Conservation (phyloP, 768 basidiomycete species). For the Termitomyces titanicus region DNA sequence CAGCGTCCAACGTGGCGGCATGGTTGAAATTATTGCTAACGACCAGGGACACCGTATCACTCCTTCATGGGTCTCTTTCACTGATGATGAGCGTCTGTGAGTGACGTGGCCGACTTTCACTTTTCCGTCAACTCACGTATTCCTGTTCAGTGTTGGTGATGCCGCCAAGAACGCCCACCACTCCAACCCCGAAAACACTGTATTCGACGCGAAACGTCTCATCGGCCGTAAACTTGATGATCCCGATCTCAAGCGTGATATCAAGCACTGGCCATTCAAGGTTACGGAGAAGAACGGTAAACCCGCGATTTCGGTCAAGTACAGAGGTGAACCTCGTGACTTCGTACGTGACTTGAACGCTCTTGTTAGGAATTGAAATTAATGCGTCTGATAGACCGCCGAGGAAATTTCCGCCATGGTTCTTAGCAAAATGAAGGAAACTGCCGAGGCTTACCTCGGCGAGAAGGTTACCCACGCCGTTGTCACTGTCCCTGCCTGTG, state of each 20-base stretch:
- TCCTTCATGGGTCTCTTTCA: constrained; percentile 82
- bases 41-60: constrained; percentile 90
- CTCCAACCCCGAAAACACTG: constrained; percentile 88
- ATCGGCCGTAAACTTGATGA: constrained; percentile 87
- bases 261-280: constrained; percentile 91
- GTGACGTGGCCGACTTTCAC: constrained; percentile 14
- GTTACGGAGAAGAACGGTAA: constrained; percentile 78
- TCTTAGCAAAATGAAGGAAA: constrained; percentile 98
- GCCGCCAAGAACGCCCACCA: constrained; percentile 95
- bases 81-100: constrained; percentile 74
- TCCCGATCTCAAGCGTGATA: constrained; percentile 73
- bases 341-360: constrained; percentile 56
- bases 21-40: constrained; percentile 88
- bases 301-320: constrained; percentile 71
- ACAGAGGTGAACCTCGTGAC: constrained; percentile 75
- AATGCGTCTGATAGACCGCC: constrained; percentile 55
- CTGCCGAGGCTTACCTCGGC: constrained; percentile 96
- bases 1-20: constrained; percentile 81
- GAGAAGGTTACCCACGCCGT: constrained; percentile 96
- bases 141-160: constrained; percentile 71
- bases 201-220: constrained; percentile 95
- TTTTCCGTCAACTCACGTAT: constrained; percentile 14
- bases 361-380: background rate
- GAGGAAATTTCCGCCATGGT: constrained; percentile 98
- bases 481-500: constrained; percentile 95